A percentile compares a stretch with the other conserved stretches of the same genome.
phyloP scores from a whole-genome alignment of 257 asterid species.

The Solanum sejunctum region DNA sequence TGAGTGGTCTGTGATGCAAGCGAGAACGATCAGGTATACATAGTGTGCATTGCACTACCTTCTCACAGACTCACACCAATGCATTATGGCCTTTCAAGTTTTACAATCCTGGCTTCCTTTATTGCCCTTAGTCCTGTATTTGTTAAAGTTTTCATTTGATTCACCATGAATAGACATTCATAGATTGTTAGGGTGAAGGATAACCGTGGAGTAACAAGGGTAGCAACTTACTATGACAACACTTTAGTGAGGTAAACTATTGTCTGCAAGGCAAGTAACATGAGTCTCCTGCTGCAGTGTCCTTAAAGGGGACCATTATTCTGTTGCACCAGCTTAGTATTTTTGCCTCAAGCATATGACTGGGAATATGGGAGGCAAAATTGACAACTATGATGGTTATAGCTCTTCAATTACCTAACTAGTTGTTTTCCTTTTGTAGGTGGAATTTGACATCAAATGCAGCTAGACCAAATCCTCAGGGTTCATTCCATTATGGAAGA shows the following conservation, averaged over 20 bases:
- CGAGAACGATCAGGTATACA: constrained; percentile 32
- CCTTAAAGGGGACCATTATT: neutral
- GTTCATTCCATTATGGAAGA: constrained; percentile 33
- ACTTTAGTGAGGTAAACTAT: neutral
- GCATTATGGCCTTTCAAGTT: neutral
- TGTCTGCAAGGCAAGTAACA: neutral
- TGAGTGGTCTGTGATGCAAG: constrained; percentile 35
- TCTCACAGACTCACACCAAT: neutral
- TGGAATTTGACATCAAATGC: constrained; percentile 47
- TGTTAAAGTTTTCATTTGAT: neutral
- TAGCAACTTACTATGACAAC: neutral
- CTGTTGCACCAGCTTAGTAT: neutral
- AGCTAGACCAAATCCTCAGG: constrained; percentile 57
- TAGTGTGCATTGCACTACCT: neutral
- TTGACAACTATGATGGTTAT: neutral
- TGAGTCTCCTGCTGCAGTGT: neutral
- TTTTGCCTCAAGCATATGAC: neutral
- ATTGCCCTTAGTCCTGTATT: neutral
- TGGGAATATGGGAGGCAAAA: neutral
- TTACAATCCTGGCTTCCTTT: neutral
- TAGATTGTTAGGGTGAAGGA: neutral
- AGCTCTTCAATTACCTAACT: neutral
- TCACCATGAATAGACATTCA: neutral
- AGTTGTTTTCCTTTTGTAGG: constrained; percentile 5
- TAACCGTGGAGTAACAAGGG: neutral